Percentiles rank a stretch among this genome's conserved stretches.
Evolutionary conservation across 2,329 filamentous ascomycete genomes (phyloP).

Genomic region (Clarireedia sp.): DNA sequence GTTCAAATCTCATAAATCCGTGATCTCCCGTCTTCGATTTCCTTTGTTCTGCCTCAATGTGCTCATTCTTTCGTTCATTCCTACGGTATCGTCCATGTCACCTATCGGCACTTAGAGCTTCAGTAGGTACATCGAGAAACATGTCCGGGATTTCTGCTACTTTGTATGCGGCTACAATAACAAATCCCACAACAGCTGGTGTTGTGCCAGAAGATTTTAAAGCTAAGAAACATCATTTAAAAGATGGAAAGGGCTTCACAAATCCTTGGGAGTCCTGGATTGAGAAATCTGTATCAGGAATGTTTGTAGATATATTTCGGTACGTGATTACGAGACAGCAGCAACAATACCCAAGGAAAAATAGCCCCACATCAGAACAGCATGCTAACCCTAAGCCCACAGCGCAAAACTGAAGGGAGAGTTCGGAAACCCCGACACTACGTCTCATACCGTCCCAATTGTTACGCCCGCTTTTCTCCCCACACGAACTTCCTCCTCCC

Average conservation of each 20-base stretch:
- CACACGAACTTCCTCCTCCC: constrained; percentile 40
- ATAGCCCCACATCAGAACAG: background rate
- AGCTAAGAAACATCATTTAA: constrained; percentile 42
- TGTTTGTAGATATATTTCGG: constrained; percentile 34
- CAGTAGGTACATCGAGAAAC: constrained; percentile 10
- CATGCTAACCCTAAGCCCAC: background rate
- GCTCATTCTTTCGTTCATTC: constrained; percentile 35
- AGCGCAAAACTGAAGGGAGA: constrained; percentile 18
- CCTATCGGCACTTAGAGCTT: background rate
- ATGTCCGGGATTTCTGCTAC: constrained; percentile 20
- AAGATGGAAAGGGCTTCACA: constrained; percentile 44
- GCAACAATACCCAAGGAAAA: background rate
- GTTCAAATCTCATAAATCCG: background rate
- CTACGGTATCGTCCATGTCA: constrained; percentile 17
- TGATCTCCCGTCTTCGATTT: constrained; percentile 28
- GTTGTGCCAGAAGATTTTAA: constrained; percentile 29
- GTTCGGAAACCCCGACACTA: constrained; percentile 44
- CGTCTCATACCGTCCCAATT: constrained; percentile 54
- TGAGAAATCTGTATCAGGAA: constrained; percentile 29
- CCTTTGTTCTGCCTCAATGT: constrained; percentile 21
- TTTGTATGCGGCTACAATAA: constrained; percentile 22
- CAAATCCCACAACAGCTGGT: constrained; percentile 18
- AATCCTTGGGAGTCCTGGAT: constrained; percentile 50
- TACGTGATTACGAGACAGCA: constrained; percentile 19
- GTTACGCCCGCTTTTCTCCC: constrained; percentile 50